Percentiles rank a stretch among this genome's conserved stretches.
Evolutionary conservation across 2,329 filamentous ascomycete species (phyloP).

Genomic region (Calonectria fujianensis): DNA sequence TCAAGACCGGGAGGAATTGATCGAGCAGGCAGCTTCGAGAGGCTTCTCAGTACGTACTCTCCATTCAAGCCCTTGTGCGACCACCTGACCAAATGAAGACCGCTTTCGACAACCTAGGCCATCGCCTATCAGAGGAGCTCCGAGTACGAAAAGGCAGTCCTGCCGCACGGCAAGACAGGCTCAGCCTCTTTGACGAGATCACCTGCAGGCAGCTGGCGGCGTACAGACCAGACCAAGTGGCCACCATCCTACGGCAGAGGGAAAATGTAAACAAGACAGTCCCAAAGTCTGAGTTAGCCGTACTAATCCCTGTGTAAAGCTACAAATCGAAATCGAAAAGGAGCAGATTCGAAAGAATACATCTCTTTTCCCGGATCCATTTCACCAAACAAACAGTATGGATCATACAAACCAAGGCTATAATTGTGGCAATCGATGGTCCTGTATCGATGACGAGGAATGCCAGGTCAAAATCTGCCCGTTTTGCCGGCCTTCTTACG

Average conservation of each 20-base stretch:
- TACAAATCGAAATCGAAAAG: constrained; percentile 56
- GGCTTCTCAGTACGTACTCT: constrained; percentile 42
- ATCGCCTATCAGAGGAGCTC: constrained; percentile 57
- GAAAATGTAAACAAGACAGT: constrained; percentile 63
- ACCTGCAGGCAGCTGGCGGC: constrained; percentile 62
- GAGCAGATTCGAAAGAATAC: constrained; percentile 53
- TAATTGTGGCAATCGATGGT: constrained; percentile 61
- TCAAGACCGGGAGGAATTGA: constrained; percentile 74
- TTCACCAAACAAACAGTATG: constrained; percentile 44
- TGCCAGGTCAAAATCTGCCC: constrained; percentile 72
- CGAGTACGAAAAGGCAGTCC: constrained; percentile 62
- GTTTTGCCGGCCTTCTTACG: constrained; percentile 66
- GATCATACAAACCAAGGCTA: constrained; percentile 41
- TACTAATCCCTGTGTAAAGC: constrained; percentile 35
- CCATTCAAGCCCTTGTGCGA: background rate
- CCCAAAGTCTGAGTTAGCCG: constrained; percentile 3
- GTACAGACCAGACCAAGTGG: constrained; percentile 70
- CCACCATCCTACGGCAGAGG: constrained; percentile 69
- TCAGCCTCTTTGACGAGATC: constrained; percentile 68
- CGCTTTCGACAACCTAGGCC: constrained; percentile 61
- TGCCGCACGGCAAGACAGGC: constrained; percentile 63
- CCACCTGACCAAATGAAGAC: constrained; percentile 46
- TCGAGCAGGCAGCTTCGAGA: constrained; percentile 56
- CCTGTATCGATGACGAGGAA: constrained; percentile 61
- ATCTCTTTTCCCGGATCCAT: constrained; percentile 46